Conservation (phyloP, 257 asterid genomes). For the Gentiana macrophylla region DNA sequence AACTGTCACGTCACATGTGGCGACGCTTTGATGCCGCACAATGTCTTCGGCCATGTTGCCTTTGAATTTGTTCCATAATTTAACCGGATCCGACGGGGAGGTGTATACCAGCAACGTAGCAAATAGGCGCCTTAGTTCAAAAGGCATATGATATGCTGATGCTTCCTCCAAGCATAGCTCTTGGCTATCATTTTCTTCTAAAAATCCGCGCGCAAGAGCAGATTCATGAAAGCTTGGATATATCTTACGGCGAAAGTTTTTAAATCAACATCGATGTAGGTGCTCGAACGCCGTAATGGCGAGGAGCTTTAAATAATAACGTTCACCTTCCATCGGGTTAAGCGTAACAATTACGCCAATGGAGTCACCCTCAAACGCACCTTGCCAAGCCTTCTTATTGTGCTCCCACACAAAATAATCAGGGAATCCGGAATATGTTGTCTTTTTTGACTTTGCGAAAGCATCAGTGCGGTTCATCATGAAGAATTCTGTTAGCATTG, state of each 20-base stretch:
- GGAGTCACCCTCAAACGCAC: too few species aligned
- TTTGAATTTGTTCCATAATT: too few species aligned
- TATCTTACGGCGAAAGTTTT: neutral
- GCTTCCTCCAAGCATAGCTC: neutral
- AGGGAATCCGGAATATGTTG: neutral
- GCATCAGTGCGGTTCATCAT: neutral
- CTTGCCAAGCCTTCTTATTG: too few species aligned
- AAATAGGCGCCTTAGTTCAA: neutral
- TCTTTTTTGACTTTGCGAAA: neutral
- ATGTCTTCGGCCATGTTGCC: too few species aligned
- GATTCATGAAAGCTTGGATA: neutral
- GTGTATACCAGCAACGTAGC: neutral
- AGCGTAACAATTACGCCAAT: too few species aligned
- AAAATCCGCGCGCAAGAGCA: neutral
- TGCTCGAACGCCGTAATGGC: too few species aligned
- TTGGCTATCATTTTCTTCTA: neutral
- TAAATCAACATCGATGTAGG: neutral
- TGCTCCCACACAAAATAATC: too few species aligned
- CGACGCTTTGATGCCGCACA: too few species aligned
- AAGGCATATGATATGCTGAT: neutral
- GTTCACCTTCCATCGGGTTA: neutral
- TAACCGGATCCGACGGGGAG: neutral
- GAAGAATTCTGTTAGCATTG: conserved; percentile 1
- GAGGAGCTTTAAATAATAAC: neutral
- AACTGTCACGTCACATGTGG: too few species aligned